Evolutionary conservation across 164 flowering plant genomes (phyloP).

Genomic region (Taxillus chinensis): DNA sequence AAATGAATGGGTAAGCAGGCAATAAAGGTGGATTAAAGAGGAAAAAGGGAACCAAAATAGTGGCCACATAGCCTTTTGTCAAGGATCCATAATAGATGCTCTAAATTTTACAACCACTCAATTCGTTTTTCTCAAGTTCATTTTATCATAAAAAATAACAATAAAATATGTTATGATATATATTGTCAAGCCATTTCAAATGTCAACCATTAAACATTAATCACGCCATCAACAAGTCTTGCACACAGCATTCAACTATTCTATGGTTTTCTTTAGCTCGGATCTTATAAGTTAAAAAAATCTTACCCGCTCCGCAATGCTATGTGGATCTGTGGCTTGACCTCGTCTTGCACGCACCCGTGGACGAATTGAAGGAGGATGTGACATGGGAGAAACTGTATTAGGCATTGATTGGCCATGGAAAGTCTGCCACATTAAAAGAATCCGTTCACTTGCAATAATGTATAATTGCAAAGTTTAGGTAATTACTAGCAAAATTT

Average conservation of each 20-base stretch:
- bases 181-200: no score
- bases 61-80: no score
- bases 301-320: slow-evolving; percentile 40
- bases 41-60: neutral
- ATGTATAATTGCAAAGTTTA: no score
- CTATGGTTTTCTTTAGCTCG: no score
- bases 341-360: slow-evolving; percentile 40
- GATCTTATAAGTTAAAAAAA: neutral
- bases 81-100: no score
- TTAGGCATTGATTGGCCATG: slow-evolving; percentile 30
- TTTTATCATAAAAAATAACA: no score
- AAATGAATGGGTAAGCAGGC: neutral
- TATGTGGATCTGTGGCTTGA: slow-evolving; percentile 44
- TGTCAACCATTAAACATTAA: no score
- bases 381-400: slow-evolving; percentile 23
- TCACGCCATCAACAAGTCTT: no score
- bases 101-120: no score
- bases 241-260: no score
- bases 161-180: no score
- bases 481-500: neutral
- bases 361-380: slow-evolving; percentile 35
- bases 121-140: no score
- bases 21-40: neutral
- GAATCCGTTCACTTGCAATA: neutral
- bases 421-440: slow-evolving; percentile 19